Evolutionary conservation across 2,329 filamentous ascomycete species (phyloP), one percentile per base, ranked within the genome.

Genomic region (Ophiosphaerella narmari): DNA sequence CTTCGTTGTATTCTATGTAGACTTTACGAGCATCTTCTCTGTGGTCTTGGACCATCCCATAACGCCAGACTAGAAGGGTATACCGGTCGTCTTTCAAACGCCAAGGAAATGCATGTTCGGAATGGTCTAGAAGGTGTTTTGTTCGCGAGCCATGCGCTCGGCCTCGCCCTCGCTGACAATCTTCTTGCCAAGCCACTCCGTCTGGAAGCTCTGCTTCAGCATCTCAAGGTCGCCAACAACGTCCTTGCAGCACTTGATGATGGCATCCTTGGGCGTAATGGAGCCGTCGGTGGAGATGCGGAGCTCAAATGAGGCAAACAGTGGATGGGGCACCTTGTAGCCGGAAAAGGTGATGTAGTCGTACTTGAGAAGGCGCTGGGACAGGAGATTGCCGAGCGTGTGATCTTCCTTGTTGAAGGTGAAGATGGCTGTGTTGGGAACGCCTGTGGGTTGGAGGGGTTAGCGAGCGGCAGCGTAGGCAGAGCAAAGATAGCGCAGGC

Each of bases 391-490:
- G 64, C 88, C 94, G 23, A 99, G 84, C 1, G 93, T 97, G 77
- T 97, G 93, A 66, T 99, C 94, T 74, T 99, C 94, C 75, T 97
- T 97, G 76, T 91, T 90, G 76, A 99, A 86, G 51, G 90, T 86
- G 78, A 99, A 99, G 75, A 97, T 89, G 8, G 91, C 89, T n/a
- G 90, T 91, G 72, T 96, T 96, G 18, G 93, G 90, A 71, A 96
- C 91, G 68, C 91, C 91, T 94, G 46, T 47, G 7, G 14, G 35
- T 51, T 39, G 53, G 39, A 41, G 38, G 21, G 7, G 29, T 54
- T n/a, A 50, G 47, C 13, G 8, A 11, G 35, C 34, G 43, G 11
- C 38, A 8, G 36, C 26, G 24, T 21, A 33, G 8, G 21, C 23
- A 39, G 40, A 32, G 35, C 14, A 29, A 38, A 40, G 45, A n/a